Base-by-base conservation (phyloP, 352 stramenopile species). In the Phytophthora parvispora region DNA sequence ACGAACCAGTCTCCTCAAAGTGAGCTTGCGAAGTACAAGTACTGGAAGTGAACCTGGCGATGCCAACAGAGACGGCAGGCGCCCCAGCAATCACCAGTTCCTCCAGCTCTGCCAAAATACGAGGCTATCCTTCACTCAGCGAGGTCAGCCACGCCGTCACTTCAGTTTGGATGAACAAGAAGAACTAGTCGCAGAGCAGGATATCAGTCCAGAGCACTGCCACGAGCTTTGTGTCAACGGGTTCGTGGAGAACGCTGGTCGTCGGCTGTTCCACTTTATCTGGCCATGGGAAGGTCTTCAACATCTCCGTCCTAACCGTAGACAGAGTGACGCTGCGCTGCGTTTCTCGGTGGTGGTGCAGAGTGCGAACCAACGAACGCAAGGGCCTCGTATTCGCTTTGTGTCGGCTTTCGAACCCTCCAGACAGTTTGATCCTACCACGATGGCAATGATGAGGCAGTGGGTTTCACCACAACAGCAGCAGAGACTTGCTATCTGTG, bases 211-310 rank as follows among this genome's bases (percentile, higher is more conserved):
- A 1, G 83, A 92, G 49, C 72, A 92, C 43, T 95, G 87, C 47
- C 87, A 95, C 47, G 86, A 95, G 34, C 62, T 95, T 18, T 95
- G 87, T 55, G 75, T 87, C n/a, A 89, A 85, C 45, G 87, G 86
- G 0, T 89, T 83, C 45, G 84, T 84, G 6, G 82, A 92, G 55
- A 91, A 92, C 67, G 67, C 75, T n/a, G 70, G 66, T 5, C 77
- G 80, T 13, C 77, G 76, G 29, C 50, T 90, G 10, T 89, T 92
- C 56, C 83, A 89, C 65, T 92, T 92, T 47, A 87, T 92, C 49
- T 78, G 78, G 45, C 83, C 81, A 3, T 82, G 86, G 42, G 86
- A 84, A 74, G 69, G 75, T 40, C 85, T 81, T 64, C 80, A 87
- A 15, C 69, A 77, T 4, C 77, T 84, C 25, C 72, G 77, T 43